phyloP scores from a whole-genome alignment of 208 protist genomes.

The Crithidia acanthocephali region DNA sequence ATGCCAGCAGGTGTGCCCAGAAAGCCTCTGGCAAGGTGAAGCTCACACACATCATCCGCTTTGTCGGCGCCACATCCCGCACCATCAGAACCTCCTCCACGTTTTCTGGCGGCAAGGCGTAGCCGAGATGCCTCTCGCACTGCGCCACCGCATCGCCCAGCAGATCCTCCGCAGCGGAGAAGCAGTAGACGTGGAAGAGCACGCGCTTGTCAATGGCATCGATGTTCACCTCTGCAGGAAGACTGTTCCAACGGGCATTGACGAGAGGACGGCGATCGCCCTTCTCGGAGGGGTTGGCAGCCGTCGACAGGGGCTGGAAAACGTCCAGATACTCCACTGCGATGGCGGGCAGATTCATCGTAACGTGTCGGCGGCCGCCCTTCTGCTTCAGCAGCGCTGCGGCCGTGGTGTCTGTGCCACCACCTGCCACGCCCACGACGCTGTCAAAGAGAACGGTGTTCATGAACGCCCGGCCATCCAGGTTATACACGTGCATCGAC shows the following conservation, averaged over 20 bases:
- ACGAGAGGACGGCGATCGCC: not conserved
- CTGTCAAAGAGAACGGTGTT: constrained; percentile 64
- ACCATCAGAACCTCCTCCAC: constrained; percentile 85
- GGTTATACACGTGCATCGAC: constrained; percentile 86
- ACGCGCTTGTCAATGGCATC: constrained; percentile 34
- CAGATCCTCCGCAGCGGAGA: constrained; percentile 75
- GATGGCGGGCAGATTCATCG: constrained; percentile 98
- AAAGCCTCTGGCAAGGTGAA: constrained; percentile 89
- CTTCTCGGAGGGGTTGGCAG: not conserved
- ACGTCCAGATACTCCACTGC: constrained; percentile 96
- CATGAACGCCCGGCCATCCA: constrained; percentile 97
- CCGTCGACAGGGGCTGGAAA: constrained; percentile 45
- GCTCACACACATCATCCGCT: constrained; percentile 95
- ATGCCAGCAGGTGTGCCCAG: constrained; percentile 39
- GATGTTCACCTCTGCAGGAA: constrained; percentile 10
- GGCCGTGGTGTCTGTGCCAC: too few species aligned
- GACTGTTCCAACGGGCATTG: constrained; percentile 33
- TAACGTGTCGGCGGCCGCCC: constrained; percentile 82
- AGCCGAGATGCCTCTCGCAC: constrained; percentile 65
- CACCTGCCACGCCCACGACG: constrained; percentile 20
- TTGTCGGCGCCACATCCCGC: constrained; percentile 94
- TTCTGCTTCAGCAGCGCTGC: not conserved
- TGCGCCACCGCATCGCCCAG: constrained; percentile 69
- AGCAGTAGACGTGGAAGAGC: constrained; percentile 91
- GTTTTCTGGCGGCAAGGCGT: constrained; percentile 50